A percentile compares a stretch with the other conserved stretches of the same genome.
Conservation (phyloP, 2,329 filamentous ascomycete genomes). For the Dactylellina leptospora region DNA sequence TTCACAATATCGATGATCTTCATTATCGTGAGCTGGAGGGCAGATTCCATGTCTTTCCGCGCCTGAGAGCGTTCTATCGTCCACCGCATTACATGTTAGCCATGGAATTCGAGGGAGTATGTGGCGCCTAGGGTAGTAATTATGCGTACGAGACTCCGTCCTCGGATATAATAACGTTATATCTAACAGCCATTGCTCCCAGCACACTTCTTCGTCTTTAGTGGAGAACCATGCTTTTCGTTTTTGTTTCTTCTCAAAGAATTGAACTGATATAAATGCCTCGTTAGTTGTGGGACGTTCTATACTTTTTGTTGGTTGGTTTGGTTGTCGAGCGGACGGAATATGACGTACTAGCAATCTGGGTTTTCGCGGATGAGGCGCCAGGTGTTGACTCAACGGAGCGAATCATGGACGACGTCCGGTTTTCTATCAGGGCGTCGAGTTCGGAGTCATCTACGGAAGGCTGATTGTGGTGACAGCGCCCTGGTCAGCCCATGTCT, state of each 20-base stretch:
- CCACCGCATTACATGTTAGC: neutral
- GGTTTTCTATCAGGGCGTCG: conserved; percentile 90
- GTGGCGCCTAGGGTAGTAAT: conserved; percentile 30
- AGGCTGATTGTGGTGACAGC: conserved; percentile 62
- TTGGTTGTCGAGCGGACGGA: neutral
- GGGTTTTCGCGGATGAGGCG: conserved; percentile 54
- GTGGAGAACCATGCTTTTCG: conserved; percentile 81
- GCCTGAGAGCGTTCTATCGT: conserved; percentile 81
- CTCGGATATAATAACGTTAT: conserved; percentile 90
- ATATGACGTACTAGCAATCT: conserved; percentile 55
- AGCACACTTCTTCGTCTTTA: conserved; percentile 91
- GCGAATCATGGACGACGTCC: conserved; percentile 78
- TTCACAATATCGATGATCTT: conserved; percentile 91
- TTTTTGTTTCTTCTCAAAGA: conserved; percentile 89
- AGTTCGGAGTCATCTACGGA: conserved; percentile 89
- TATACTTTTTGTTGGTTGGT: neutral
- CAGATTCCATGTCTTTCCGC: conserved; percentile 87
- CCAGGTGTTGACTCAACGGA: conserved; percentile 53
- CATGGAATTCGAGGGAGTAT: neutral
- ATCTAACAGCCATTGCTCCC: conserved; percentile 95
- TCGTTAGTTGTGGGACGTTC: conserved; percentile 7
- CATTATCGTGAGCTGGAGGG: conserved; percentile 83
- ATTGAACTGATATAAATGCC: conserved; percentile 70
- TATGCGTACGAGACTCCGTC: conserved; percentile 82
- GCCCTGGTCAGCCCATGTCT: neutral